Percentiles rank a stretch among this genome's conserved stretches.
phyloP scores from a whole-genome alignment of 2,329 filamentous ascomycete genomes.

The Arthrobotrys sinensis region DNA sequence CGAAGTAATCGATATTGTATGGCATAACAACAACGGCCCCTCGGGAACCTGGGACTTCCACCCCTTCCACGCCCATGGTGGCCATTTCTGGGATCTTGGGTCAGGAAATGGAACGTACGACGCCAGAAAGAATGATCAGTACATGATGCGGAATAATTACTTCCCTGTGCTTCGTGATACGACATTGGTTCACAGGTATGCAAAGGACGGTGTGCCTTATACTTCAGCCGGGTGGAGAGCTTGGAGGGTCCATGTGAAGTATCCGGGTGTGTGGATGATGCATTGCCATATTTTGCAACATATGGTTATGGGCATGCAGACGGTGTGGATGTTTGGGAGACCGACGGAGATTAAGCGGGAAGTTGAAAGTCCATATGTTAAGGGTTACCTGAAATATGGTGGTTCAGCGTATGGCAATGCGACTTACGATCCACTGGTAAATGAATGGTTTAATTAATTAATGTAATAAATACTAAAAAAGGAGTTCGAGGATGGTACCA shows the following conservation, averaged over 20 bases:
- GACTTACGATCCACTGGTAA: constrained; percentile 66
- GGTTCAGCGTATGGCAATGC: constrained; percentile 70
- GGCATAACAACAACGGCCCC: constrained; percentile 68
- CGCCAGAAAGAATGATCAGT: constrained; percentile 70
- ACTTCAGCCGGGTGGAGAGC: constrained; percentile 74
- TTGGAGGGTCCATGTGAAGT: constrained; percentile 73
- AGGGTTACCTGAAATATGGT: constrained; percentile 69
- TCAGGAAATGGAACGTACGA: constrained; percentile 73
- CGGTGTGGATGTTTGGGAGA: constrained; percentile 68
- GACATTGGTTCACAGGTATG: constrained; percentile 74
- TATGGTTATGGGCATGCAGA: constrained; percentile 73
- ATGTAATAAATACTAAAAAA: not conserved
- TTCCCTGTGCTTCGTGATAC: constrained; percentile 69
- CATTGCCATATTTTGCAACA: constrained; percentile 75
- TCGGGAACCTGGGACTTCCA: constrained; percentile 70
- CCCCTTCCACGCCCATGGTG: constrained; percentile 73
- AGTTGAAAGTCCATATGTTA: constrained; percentile 67
- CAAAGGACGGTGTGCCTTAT: constrained; percentile 67
- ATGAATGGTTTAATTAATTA: constrained; percentile 37
- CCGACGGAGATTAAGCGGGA: constrained; percentile 66
- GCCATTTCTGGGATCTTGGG: constrained; percentile 73
- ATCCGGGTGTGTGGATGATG: constrained; percentile 75
- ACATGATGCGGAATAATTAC: constrained; percentile 66
- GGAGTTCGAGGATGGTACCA: too few relatives aligned
- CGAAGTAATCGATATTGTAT: constrained; percentile 73